Conservation (phyloP, 1,284 basidiomycete genomes). For the Apiotrichum montevideense region DNA sequence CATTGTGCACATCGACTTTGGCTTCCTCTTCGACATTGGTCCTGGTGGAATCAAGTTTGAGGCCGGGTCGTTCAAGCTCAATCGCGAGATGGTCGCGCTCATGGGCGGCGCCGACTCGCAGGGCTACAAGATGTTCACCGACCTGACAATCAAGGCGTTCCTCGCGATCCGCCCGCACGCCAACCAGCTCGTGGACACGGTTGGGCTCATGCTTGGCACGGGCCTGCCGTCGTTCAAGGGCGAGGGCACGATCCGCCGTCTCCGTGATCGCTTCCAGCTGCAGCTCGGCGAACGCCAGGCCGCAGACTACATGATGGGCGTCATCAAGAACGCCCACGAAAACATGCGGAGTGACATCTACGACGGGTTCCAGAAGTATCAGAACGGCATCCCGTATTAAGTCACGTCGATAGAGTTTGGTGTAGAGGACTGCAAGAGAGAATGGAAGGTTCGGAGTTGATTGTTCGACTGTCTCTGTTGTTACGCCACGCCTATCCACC, state of each 20-base stretch:
- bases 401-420: too few species aligned
- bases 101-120: conserved; percentile 94
- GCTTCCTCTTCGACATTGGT: conserved; percentile 94
- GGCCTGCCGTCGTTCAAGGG: conserved; percentile 96
- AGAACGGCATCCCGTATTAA: conserved; percentile 42
- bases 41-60: conserved; percentile 79
- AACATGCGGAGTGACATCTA: conserved; percentile 87
- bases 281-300: conserved; percentile 81
- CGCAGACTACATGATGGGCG: conserved; percentile 82
- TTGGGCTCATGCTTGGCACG: conserved; percentile 90
- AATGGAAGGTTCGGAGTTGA: too few species aligned
- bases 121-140: conserved; percentile 89
- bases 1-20: conserved; percentile 92
- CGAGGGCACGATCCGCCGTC: conserved; percentile 76
- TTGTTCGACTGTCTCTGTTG: not conserved
- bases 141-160: conserved; percentile 92
- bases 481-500: not conserved
- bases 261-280: conserved; percentile 80
- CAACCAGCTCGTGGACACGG: conserved; percentile 79
- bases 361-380: conserved; percentile 62
- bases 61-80: conserved; percentile 94
- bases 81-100: conserved; percentile 92
- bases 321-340: conserved; percentile 88
- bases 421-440: too few species aligned
- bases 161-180: conserved; percentile 86